Evolutionary conservation across 139 green algal species (phyloP).

Genomic region (Zygnema circumcarinatum): DNA sequence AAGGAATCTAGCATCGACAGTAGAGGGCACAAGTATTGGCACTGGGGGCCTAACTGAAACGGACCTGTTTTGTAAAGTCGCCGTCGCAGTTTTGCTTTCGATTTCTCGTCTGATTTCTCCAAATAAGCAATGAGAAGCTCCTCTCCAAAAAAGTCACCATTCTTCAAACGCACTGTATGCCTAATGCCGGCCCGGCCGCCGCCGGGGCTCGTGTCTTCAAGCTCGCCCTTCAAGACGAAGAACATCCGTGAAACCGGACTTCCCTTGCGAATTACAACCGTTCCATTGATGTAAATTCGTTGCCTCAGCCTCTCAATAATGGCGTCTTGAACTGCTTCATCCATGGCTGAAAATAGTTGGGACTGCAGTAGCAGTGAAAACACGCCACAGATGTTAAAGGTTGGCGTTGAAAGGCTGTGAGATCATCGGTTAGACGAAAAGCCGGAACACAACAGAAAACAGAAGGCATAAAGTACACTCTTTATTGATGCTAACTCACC

Average conservation of each 20-base stretch:
- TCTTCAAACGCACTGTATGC: neutral
- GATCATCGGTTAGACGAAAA: no score
- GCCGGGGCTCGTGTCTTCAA: constrained; percentile 38
- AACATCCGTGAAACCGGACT: constrained; percentile 44
- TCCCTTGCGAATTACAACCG: constrained; percentile 38
- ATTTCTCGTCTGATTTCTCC: constrained; percentile 10
- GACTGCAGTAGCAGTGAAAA: neutral
- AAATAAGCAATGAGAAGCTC: constrained; percentile 53
- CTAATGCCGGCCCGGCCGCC: constrained; percentile 37
- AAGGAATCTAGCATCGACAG: neutral
- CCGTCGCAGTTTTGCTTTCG: neutral
- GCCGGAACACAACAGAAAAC: no score
- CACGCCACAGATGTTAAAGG: no score
- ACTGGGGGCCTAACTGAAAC: neutral
- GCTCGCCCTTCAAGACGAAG: constrained; percentile 48
- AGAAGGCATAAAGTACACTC: no score
- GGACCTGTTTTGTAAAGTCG: neutral
- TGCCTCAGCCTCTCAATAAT: constrained; percentile 42
- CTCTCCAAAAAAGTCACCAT: constrained; percentile 43
- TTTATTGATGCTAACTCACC: no score
- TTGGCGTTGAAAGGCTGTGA: no score
- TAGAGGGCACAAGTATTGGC: neutral
- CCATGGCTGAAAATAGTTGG: constrained; percentile 37
- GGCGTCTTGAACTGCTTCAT: constrained; percentile 43
- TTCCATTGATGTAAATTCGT: constrained; percentile 44